Evolutionary conservation across 1,139 yeast species (phyloP), one percentile per base, ranked within the genome.

Genomic region (Scheffersomyces stambukii): DNA sequence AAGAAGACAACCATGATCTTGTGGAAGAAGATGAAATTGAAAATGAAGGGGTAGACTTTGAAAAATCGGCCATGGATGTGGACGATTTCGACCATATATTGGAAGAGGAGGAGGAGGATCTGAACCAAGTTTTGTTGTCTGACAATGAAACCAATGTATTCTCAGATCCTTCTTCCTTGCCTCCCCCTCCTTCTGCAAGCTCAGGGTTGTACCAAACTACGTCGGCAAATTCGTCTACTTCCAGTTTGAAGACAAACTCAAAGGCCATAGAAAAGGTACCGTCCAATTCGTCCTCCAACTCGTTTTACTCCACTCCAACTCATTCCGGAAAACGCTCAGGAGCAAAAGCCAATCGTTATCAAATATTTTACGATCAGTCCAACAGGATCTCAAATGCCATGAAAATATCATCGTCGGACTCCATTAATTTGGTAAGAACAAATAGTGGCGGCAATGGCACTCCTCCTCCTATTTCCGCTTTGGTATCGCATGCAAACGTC

Each of bases 281-380:
- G 10, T 60, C 68, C 3, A 60, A 60, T 30, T 52, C 64, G 2
- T 60, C 69, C 58, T 0, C 33, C 15, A 16, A 18, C 28, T 29
- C 37, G 14, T 24, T 21, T 13, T 21, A 20, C 16, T 20, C 63
- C 66, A 31, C 32, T 13, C 36, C 36, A 19, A 45, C 51, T 6
- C 43, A 51, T 3, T 62, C 50, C 43, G n/a, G n/a, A n/a, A n/a
- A n/a, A n/a, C 47, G 66, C 35, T 63, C 59, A 4, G 68, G 64
- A 5, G 75, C 75, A n/a, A 60, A 66, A 32, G 76, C 77, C 3
- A 61, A 61, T 24, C 46, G 77, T 28, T 72, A 71, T 38, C 75
- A 70, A 43, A 63, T 60, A 7, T 68, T 71, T 41, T 71, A 71
- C 38, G 74, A 69, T 38, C 73, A 68, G 39, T 64, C 72, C 5